These are phyloP conservation scores for Rhizophagus sp. DNA, from an alignment of 192 early-diverging fungal species.

Conservation along the genomic window DNA sequence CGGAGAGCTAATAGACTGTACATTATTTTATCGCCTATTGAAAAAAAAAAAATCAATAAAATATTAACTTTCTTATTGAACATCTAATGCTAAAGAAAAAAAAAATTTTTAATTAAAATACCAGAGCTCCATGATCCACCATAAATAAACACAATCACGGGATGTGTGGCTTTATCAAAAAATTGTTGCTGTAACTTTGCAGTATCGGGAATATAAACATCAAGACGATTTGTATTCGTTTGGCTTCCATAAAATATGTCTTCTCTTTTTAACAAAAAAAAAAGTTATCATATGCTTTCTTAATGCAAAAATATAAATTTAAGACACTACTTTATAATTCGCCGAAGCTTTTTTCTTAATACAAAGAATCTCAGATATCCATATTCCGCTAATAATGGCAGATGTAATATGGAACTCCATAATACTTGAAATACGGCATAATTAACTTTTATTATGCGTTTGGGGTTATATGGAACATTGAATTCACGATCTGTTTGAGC, in stretches of 20 bases:
- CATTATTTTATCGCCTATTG: constrained; percentile 35
- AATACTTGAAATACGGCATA: constrained; percentile 25
- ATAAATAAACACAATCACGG: constrained; percentile 57
- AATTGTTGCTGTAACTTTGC: background rate
- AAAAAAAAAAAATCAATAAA: background rate
- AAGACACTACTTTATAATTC: background rate
- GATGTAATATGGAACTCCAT: constrained; percentile 24
- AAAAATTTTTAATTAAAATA: background rate
- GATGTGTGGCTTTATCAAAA: constrained; percentile 16
- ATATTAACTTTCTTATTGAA: background rate
- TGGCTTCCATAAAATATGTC: constrained; percentile 20
- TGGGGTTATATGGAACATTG: constrained; percentile 42
- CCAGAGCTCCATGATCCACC: constrained; percentile 59
- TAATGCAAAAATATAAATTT: background rate
- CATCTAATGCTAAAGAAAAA: background rate
- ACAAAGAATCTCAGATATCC: constrained; percentile 40
- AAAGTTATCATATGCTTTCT: background rate
- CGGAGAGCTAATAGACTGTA: constrained; percentile 51
- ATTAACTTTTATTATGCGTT: constrained; percentile 43
- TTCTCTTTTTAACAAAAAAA: background rate
- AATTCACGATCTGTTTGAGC: constrained; percentile 41
- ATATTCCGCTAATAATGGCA: constrained; percentile 38
- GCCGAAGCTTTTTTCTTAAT: constrained; percentile 18
- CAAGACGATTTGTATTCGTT: constrained; percentile 25
- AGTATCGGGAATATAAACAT: constrained; percentile 40